phyloP scores from a whole-genome alignment of 2,329 filamentous ascomycete genomes.

The Lachnellula hyalina region DNA sequence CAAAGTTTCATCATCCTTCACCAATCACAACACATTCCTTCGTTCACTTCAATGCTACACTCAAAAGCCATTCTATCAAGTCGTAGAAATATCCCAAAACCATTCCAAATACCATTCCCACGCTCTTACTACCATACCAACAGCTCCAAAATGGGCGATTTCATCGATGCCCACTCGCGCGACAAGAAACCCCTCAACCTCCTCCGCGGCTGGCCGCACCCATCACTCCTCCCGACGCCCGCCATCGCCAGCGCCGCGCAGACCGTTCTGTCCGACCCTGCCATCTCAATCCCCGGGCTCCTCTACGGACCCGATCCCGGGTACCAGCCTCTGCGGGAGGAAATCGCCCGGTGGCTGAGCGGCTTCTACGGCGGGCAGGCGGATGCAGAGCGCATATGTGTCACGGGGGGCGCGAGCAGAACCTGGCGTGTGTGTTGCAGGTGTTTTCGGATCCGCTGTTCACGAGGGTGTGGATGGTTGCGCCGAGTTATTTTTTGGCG shows the following conservation, averaged over 20 bases:
- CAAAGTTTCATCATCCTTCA: no score
- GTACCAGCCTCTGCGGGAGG: conserved; percentile 61
- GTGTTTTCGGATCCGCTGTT: conserved; percentile 74
- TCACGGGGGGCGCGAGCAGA: conserved; percentile 86
- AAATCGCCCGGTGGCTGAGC: conserved; percentile 66
- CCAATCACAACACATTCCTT: no score
- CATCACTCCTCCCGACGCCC: conserved; percentile 33
- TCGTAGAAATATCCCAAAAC: not conserved
- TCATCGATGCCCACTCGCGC: not conserved
- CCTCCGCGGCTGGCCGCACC: conserved; percentile 61
- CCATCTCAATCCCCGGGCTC: conserved; percentile 57
- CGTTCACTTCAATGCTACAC: no score
- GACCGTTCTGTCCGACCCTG: conserved; percentile 54
- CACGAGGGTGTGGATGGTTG: conserved; percentile 76
- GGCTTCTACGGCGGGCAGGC: conserved; percentile 37
- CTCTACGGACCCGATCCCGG: conserved; percentile 77
- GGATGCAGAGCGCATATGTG: conserved; percentile 58
- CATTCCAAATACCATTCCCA: not conserved
- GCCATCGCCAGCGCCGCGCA: conserved; percentile 39
- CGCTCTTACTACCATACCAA: not conserved
- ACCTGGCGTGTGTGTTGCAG: conserved; percentile 68
- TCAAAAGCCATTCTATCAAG: not conserved
- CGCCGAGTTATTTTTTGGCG: conserved; percentile 79
- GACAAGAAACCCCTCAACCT: conserved; percentile 49
- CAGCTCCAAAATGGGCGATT: not conserved